phyloP scores from a whole-genome alignment of 2,329 filamentous ascomycete genomes.

The Stenocarpella maydis region DNA sequence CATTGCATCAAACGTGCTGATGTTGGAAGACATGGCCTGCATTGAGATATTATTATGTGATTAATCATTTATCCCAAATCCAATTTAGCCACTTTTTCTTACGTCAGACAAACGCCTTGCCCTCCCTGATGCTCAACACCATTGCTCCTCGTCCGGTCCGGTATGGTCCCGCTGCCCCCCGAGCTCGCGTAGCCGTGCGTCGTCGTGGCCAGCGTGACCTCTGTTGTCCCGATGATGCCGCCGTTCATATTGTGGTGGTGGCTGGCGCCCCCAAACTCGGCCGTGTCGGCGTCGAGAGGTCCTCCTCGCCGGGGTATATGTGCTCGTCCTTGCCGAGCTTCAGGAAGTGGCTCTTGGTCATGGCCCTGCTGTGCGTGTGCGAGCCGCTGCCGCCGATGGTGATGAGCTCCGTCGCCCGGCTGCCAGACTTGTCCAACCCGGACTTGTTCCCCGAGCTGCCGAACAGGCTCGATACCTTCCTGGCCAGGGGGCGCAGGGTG shows the following conservation, averaged over 20 bases:
- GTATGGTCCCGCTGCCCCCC: slow-evolving; percentile 16
- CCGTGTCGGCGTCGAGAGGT: slow-evolving; percentile 8
- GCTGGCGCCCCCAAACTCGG: neutral
- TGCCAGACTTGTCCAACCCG: neutral
- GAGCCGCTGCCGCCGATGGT: slow-evolving; percentile 27
- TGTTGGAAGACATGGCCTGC: neutral
- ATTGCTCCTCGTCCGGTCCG: slow-evolving; percentile 7
- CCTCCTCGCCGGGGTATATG: slow-evolving; percentile 1
- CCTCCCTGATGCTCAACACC: slow-evolving; percentile 5
- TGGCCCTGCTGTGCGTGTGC: slow-evolving; percentile 12
- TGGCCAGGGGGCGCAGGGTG: slow-evolving; percentile 48
- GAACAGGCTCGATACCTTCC: slow-evolving; percentile 32
- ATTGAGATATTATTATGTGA: slow-evolving; percentile 14
- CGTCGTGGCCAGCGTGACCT: slow-evolving; percentile 3
- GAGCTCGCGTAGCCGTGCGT: slow-evolving; percentile 23
- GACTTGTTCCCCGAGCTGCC: slow-evolving; percentile 30
- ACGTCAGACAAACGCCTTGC: slow-evolving; percentile 19
- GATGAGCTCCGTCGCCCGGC: slow-evolving; percentile 30
- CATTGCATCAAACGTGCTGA: neutral
- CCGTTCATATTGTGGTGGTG: neutral
- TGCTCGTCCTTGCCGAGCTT: slow-evolving; percentile 29
- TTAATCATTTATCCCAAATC: neutral
- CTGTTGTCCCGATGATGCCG: slow-evolving; percentile 11
- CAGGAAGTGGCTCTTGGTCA: slow-evolving; percentile 31
- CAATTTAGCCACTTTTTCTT: neutral